These are phyloP conservation scores for Russula earlei DNA, from an alignment of 768 basidiomycete genomes.

Conservation along the genomic window DNA sequence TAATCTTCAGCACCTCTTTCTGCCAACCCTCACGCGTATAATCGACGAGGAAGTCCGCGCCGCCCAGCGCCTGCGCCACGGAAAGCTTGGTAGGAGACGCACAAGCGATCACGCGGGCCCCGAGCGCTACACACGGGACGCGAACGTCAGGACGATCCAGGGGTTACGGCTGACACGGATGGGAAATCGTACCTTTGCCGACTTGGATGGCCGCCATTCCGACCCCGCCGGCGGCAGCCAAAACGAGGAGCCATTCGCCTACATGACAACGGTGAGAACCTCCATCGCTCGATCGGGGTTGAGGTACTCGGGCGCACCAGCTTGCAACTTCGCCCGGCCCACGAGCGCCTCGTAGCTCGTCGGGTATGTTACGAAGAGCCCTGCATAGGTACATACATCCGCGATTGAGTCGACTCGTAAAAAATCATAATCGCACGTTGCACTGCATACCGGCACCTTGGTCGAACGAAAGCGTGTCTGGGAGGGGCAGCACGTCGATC, in stretches of 20 bases:
- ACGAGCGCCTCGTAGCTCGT: slow-evolving; percentile 91
- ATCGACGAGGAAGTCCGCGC: slow-evolving; percentile 76
- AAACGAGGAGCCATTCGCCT: slow-evolving; percentile 90
- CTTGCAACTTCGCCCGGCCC: slow-evolving; percentile 69
- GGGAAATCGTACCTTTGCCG: slow-evolving; percentile 61
- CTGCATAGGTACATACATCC: slow-evolving; percentile 32
- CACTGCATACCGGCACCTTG: slow-evolving; percentile 72
- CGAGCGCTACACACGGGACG: slow-evolving; percentile 70
- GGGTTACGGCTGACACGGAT: not conserved
- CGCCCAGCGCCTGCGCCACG: slow-evolving; percentile 63
- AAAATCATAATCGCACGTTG: too few species aligned
- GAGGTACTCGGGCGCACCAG: slow-evolving; percentile 37
- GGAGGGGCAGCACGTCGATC: slow-evolving; percentile 50
- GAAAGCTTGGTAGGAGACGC: slow-evolving; percentile 74
- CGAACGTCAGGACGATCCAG: not conserved
- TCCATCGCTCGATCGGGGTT: not conserved
- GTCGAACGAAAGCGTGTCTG: slow-evolving; percentile 68
- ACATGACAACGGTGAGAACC: not conserved
- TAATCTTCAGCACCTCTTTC: slow-evolving; percentile 77
- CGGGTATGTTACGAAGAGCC: slow-evolving; percentile 81
- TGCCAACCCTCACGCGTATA: slow-evolving; percentile 81
- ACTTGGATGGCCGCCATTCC: slow-evolving; percentile 88
- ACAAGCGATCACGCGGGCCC: slow-evolving; percentile 92
- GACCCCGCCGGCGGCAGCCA: slow-evolving; percentile 94
- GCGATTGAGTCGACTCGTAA: too few species aligned